These are phyloP conservation scores for Aristolochia fimbriata DNA, from an alignment of 164 flowering plant species.

Conservation along the genomic window DNA sequence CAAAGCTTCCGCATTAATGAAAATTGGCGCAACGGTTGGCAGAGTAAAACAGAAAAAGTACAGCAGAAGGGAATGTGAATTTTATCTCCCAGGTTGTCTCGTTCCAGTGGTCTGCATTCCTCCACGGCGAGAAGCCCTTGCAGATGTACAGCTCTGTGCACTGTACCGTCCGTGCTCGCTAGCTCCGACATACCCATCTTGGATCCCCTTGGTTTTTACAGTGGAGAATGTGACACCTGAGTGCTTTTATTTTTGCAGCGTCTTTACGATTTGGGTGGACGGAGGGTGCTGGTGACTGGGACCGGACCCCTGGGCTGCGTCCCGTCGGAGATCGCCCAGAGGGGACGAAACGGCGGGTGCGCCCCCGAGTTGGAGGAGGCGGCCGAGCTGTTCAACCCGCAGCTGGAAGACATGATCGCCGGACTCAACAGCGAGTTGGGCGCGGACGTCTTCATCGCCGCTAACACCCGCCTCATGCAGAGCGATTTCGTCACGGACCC, in stretches of 20 bases:
- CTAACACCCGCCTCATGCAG: constrained; percentile 33
- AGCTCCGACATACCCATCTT: too few species aligned
- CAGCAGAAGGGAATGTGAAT: too few species aligned
- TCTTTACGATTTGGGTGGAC: constrained; percentile 51
- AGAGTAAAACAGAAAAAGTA: too few species aligned
- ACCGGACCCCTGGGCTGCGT: constrained; percentile 84
- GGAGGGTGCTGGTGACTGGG: constrained; percentile 74
- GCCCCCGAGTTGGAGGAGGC: constrained; percentile 42
- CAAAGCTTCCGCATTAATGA: too few species aligned
- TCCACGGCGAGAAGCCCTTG: too few species aligned
- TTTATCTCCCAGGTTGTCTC: too few species aligned
- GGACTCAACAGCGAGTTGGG: constrained; percentile 46
- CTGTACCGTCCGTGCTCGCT: too few species aligned
- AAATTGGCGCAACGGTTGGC: too few species aligned
- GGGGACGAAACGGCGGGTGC: constrained; percentile 49
- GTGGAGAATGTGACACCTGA: too few species aligned
- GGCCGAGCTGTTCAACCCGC: constrained; percentile 47
- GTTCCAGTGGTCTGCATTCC: too few species aligned
- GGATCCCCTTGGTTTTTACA: too few species aligned
- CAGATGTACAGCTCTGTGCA: too few species aligned
- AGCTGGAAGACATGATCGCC: constrained; percentile 31
- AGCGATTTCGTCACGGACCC: constrained; percentile 49
- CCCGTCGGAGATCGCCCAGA: constrained; percentile 48
- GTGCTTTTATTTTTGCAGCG: constrained; percentile 28
- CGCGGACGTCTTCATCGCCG: constrained; percentile 34